Conservation (phyloP, 176 grass and related monocot species). For the Cocos nucifera region DNA sequence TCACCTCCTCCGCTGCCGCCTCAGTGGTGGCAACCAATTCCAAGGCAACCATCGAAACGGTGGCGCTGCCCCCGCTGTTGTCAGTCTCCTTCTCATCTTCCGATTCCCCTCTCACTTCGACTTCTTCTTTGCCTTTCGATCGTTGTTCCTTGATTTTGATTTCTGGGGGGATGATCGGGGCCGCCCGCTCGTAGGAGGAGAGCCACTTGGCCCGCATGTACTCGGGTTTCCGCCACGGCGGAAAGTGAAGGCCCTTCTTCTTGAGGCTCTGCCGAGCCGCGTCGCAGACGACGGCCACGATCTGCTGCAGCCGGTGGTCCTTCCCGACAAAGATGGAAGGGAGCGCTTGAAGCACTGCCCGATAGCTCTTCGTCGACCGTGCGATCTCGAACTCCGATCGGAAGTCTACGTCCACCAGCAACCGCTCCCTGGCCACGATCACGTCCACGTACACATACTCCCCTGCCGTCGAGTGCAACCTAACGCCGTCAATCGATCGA, state of each 20-base stretch:
- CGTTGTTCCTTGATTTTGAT: too few species aligned
- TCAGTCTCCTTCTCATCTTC: too few species aligned
- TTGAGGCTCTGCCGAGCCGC: slow-evolving; percentile 54
- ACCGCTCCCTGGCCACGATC: slow-evolving; percentile 43
- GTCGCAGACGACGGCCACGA: slow-evolving; percentile 53
- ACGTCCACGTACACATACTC: slow-evolving; percentile 82
- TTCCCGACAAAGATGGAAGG: slow-evolving; percentile 63
- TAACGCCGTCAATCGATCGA: too few species aligned
- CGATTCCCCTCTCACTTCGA: too few species aligned
- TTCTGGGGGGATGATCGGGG: too few species aligned
- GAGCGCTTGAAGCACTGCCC: slow-evolving; percentile 48
- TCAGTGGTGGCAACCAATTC: not conserved
- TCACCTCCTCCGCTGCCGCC: not conserved
- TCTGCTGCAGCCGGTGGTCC: slow-evolving; percentile 55
- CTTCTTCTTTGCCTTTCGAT: too few species aligned
- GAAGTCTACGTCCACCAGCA: slow-evolving; percentile 82
- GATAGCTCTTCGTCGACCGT: slow-evolving; percentile 62
- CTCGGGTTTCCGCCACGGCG: slow-evolving; percentile 80
- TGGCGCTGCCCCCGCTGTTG: too few species aligned
- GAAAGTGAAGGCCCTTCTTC: slow-evolving; percentile 70
- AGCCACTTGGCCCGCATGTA: slow-evolving; percentile 99
- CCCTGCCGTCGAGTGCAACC: slow-evolving; percentile 12
- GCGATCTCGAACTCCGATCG: slow-evolving; percentile 72
- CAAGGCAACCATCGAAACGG: too few species aligned
- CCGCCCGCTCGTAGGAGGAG: slow-evolving; percentile 39